Evolutionary conservation across 495 filamentous ascomycete genomes (phyloP).

Genomic region (Daldinia childiae): DNA sequence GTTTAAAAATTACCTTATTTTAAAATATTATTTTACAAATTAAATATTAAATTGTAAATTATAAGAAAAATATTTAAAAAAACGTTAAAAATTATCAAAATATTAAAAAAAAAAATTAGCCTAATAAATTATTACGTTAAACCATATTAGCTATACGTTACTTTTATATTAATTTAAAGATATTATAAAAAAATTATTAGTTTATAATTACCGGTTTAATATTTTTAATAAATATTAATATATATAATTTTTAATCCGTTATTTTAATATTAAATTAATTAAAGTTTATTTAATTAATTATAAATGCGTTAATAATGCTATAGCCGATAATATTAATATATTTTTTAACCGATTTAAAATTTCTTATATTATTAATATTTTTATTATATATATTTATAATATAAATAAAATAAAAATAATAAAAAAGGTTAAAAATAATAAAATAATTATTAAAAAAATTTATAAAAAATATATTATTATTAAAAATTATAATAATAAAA

Average conservation of each 20-base stretch:
- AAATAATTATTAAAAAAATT: neutral
- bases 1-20: neutral
- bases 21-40: neutral
- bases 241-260: neutral
- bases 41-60: neutral
- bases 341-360: neutral
- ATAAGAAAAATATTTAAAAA: neutral
- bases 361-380: neutral
- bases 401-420: constrained; percentile 1
- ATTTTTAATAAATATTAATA: neutral
- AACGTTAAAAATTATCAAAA: neutral
- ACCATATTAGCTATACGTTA: neutral
- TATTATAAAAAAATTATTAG: no score
- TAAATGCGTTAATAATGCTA: neutral
- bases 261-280: neutral
- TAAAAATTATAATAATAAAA: neutral
- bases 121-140: neutral
- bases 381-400: neutral
- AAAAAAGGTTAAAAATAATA: neutral
- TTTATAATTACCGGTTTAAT: neutral
- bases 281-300: constrained; percentile 3
- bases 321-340: neutral
- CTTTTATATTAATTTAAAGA: neutral
- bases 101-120: constrained; percentile 1
- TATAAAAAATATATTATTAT: neutral